Evolutionary conservation across 441 rosid genomes (phyloP), one percentile per base, ranked within the genome.

Genomic region (Pelargonium cotyledonis): DNA sequence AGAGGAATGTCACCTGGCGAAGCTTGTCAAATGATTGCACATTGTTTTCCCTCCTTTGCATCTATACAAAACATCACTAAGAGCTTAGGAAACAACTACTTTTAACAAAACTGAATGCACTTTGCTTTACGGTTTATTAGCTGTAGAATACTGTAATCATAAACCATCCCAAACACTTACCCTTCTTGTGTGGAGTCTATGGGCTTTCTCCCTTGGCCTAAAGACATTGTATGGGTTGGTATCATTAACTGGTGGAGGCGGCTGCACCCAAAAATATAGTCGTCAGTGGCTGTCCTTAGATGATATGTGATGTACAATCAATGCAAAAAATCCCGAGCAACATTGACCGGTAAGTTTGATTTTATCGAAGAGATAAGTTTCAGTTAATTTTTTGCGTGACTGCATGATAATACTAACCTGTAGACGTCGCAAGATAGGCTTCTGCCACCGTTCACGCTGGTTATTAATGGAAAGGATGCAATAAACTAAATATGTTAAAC

Each of bases 11-110:
- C 38, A 91, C 98, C 89, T 89, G 98, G 53, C 96, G 96, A 79
- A 94, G 92, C 88, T 94, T 94, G 81, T 94, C 97, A 83, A 94
- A 94, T 73, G 97, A 94, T 73, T 91, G 95, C 72, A 87, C 95
- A 72, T 91, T 91, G 76, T 91, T 94, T 85, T 94, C 98, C 81
- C 98, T 89, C 81, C 98, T 85, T 76, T 93, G 97, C 97, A 93
- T 90, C 96, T 93, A 78, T 8, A 65, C 21, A 68, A 64, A 67
- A 65, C 41, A 78, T 29, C 40, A 29, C 19, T 14, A 53, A 53
- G 31, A 19, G 35, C 31, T 69, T 68, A 43, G 67, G 29, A 62
- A 49, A 73, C 38, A 21, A 21, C 23, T 21, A 60, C 35, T 8
- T 62, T 0, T 61, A 31, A 31, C 51, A 68, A 58, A 29, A 55